A percentile compares a stretch with the other conserved stretches of the same genome.
These are phyloP conservation scores for Lepidium didymum DNA, from an alignment of 345 rosid species.

Conservation along the genomic window DNA sequence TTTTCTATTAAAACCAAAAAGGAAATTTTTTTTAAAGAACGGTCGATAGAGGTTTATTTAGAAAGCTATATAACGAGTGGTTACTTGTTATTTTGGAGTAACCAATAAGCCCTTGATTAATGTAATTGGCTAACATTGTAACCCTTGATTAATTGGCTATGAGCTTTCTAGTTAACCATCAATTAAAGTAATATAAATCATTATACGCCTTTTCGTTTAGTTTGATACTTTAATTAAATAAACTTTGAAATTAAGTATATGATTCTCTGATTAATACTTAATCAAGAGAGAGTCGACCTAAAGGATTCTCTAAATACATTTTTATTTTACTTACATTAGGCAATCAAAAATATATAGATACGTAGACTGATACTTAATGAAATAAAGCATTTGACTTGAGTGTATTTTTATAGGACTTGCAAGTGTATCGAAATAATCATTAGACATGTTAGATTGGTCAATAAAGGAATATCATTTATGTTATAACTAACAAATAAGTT, in stretches of 20 bases:
- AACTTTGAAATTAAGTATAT: background rate
- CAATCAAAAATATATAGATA: background rate
- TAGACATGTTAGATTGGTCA: background rate
- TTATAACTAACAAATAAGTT: background rate
- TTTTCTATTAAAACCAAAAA: background rate
- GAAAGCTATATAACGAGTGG: constrained; percentile 14
- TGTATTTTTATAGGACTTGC: background rate
- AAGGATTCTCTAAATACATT: background rate
- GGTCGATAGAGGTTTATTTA: constrained; percentile 15
- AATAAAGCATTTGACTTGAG: too few relatives aligned
- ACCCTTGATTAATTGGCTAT: too few relatives aligned
- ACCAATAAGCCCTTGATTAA: constrained; percentile 7
- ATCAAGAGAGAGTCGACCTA: background rate
- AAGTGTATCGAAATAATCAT: background rate
- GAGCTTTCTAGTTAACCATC: constrained; percentile 5
- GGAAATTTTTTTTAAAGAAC: background rate
- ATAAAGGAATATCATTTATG: background rate
- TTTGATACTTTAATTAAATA: background rate
- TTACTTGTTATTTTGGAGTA: constrained; percentile 6
- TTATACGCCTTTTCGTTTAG: background rate
- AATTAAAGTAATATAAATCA: background rate
- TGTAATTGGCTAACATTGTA: too few relatives aligned
- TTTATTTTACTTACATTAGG: background rate
- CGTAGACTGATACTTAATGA: background rate
- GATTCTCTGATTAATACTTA: constrained; percentile 1